Evolutionary conservation across 2,329 filamentous ascomycete genomes (phyloP).

Genomic region (Colletotrichum tropicale): DNA sequence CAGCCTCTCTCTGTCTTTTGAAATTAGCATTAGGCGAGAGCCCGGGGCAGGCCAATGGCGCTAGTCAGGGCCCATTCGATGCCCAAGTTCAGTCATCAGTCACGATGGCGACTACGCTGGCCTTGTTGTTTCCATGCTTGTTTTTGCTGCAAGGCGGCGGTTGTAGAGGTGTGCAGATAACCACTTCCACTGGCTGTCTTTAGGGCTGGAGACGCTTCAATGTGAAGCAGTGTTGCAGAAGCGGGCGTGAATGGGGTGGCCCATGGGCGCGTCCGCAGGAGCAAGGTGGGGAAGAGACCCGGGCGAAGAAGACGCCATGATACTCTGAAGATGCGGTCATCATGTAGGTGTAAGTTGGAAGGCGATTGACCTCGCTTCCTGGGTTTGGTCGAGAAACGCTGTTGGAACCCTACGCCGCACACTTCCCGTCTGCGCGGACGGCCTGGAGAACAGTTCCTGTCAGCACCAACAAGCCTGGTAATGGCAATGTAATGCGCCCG

Average conservation of each 20-base stretch:
- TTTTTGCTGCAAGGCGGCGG: conserved; percentile 6
- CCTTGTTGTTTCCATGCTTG: not conserved
- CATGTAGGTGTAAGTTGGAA: conserved; percentile 9
- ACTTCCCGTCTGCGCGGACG: not conserved
- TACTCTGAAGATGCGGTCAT: conserved; percentile 19
- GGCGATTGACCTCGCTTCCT: not conserved
- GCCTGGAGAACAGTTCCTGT: not conserved
- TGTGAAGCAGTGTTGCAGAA: conserved; percentile 8
- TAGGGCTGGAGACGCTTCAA: conserved; percentile 5
- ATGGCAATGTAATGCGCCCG: not conserved
- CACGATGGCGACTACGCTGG: conserved; percentile 15
- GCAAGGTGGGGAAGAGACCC: not conserved
- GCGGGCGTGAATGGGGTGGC: conserved; percentile 7
- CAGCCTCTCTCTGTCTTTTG: conserved; percentile 3
- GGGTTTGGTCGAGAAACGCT: not conserved
- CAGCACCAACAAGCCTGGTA: conserved; percentile 14
- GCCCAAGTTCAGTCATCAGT: not conserved
- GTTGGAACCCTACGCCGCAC: not conserved
- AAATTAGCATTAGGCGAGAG: not conserved
- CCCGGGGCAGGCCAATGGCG: not conserved
- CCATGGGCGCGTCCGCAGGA: not conserved
- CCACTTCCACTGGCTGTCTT: not conserved
- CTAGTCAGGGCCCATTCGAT: not conserved
- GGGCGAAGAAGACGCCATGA: conserved; percentile 7
- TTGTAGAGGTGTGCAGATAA: conserved; percentile 9